Base-by-base conservation (phyloP, 2,329 filamentous ascomycete genomes). In the Calonectria pauciramosa region DNA sequence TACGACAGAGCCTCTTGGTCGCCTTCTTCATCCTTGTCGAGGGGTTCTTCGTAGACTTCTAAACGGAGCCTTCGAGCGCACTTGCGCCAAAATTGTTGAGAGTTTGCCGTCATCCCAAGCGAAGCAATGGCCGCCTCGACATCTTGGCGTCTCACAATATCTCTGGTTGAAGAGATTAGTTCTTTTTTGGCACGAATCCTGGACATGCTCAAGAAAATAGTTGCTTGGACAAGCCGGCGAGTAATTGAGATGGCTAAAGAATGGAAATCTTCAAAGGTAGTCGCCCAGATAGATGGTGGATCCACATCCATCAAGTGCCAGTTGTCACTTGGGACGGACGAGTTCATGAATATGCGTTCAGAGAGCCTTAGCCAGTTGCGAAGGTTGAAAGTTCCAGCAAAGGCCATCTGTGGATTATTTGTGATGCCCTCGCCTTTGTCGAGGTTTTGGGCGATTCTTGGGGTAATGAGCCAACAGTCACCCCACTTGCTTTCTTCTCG, bases 181-280 rank as follows among this genome's bases (percentile, higher is more conserved):
- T 84, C 79, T 23, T 77, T 83, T 77, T 87, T 88, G 5, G 92
- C 88, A 68, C 92, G 89, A 30, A 95, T 85, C 52, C 95, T 89
- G 2, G 94, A 93, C 82, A 91, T 90, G n/a, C 93, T 91, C 72
- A 95, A 90, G 79, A 93, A 94, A 0, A 97, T 85, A 0, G 91
- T 87, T 0, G 94, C 91, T 60, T 94, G 91, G 2, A 97, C 87
- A 1, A 98, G 85, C 16, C 94, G 90, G 73, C 91, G 91, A 0
- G 94, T 96, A 18, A 97, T 78, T 68, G 90, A 94, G 1, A 94
- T 83, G 0, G 90, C 87, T 2, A 98, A 84, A 11, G 90, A 90
- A 80, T 96, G 89, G 56, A 98, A 93, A 78, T 97, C 95, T 7
- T 91, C 89, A n/a, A 97, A 89, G 0, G 94, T 92, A 2, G 94